Conservation (phyloP, 176 grass and related monocot genomes). For the Oryza brachyantha region DNA sequence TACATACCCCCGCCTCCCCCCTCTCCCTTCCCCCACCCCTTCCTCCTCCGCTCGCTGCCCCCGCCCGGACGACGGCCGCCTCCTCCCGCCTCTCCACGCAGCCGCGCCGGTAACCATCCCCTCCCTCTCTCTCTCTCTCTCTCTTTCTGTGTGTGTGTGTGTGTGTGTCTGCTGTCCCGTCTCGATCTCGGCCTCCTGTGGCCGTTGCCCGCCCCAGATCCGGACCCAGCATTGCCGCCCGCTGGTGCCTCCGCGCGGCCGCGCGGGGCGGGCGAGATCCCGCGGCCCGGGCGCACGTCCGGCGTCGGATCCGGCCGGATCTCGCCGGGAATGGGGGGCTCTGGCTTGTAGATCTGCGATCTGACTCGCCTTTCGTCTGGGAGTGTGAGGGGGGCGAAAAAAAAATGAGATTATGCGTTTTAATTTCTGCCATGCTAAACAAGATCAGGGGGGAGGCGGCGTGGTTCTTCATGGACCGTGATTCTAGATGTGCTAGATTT, state of each 20-base stretch:
- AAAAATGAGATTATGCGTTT: neutral
- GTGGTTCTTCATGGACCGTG: neutral
- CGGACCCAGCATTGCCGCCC: conserved; percentile 38
- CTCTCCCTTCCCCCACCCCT: conserved; percentile 10
- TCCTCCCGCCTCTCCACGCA: neutral
- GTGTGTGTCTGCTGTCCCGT: too few species aligned
- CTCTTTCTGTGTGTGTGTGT: too few species aligned
- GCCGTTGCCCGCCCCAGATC: neutral
- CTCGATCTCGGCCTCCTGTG: too few species aligned
- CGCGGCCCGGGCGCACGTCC: neutral
- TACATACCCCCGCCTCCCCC: conserved; percentile 23
- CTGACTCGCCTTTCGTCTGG: neutral
- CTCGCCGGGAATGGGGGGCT: neutral
- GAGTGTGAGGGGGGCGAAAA: too few species aligned
- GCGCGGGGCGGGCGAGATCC: conserved; percentile 43
- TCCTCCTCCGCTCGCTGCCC: neutral
- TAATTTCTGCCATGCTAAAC: neutral
- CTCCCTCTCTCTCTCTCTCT: neutral
- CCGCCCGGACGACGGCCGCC: neutral
- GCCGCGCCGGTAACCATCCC: conserved; percentile 34
- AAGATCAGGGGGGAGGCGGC: neutral
- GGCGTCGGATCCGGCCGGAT: conserved; percentile 38
- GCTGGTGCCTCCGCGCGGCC: too few species aligned
- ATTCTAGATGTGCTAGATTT: neutral
- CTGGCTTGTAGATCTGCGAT: conserved; percentile 27